These are phyloP conservation scores for Orbilia blumenaviensis DNA, from an alignment of 2,329 filamentous ascomycete species.

Conservation along the genomic window DNA sequence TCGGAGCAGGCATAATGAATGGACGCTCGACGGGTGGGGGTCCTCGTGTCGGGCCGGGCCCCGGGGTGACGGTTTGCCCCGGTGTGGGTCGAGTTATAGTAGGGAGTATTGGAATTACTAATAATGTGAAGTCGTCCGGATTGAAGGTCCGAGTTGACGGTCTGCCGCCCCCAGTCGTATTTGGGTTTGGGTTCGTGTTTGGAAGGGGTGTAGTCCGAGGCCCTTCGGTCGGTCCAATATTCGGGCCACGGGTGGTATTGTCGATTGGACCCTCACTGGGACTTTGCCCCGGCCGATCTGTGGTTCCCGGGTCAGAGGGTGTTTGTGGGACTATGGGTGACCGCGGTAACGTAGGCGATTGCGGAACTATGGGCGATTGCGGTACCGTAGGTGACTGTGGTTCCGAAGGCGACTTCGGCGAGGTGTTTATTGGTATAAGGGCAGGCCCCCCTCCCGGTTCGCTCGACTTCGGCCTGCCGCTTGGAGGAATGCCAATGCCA, in stretches of 20 bases:
- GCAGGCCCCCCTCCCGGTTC: no score
- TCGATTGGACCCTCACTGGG: background rate
- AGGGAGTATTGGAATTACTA: slow-evolving; percentile 6
- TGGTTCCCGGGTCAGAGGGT: no score
- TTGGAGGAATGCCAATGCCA: background rate
- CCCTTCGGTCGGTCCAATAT: background rate
- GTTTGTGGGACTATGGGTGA: no score
- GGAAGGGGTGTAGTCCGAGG: background rate
- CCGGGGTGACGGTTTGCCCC: slow-evolving; percentile 13
- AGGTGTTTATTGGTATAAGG: no score
- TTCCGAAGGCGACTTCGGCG: no score
- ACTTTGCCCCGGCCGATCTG: no score
- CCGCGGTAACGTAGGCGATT: no score
- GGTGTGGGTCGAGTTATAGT: background rate
- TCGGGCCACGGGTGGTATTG: background rate
- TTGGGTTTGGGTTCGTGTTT: slow-evolving; percentile 16
- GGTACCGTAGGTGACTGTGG: no score
- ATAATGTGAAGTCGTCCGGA: slow-evolving; percentile 19
- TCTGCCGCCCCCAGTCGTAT: background rate
- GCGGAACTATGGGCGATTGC: no score
- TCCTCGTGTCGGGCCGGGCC: slow-evolving; percentile 8
- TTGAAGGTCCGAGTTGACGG: slow-evolving; percentile 5
- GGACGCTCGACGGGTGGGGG: background rate
- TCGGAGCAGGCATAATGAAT: slow-evolving; percentile 17
- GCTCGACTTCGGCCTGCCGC: slow-evolving; percentile 1